Evolutionary conservation across 345 rosid genomes (phyloP), one percentile per base, ranked within the genome.

Genomic region (Rhodamnia rubescens): DNA sequence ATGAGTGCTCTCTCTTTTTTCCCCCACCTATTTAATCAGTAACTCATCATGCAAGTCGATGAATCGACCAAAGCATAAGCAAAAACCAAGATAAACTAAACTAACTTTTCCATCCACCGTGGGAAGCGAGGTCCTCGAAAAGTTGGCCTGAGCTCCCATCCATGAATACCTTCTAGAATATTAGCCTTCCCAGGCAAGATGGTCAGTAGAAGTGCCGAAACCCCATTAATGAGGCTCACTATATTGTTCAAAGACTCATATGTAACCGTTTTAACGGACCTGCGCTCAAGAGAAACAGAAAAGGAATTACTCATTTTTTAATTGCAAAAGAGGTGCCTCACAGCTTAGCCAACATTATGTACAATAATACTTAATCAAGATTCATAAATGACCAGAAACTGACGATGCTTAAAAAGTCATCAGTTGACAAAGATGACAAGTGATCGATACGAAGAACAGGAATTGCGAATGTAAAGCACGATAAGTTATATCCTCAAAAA

Each of bases 81-180:
- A 74, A 50, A 26, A 75, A 8, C 16, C 8, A 54, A 42, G 56
- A 52, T 22, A 74, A 40, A 8, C 92, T 88, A 91, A 97, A 13
- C 93, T 88, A 91, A 97, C 99, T 94, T 92, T 69, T 94, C 98
- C 99, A 97, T 97, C 98, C 98, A 97, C 1, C 96, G 93, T 1
- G 98, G 98, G 53, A 96, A 90, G 54, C 96, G 92, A 56, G 98
- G 99, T 84, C 98, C 99, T 29, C 94, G 96, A 50, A 97, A 89
- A 2, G 94, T 91, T 7, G 99, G 99, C 88, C 98, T 90, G 82
- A 97, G 99, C 92, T 95, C 99, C 99, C 99, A 96, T 29, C 99
- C 99, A 87, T 95, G 96, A 61, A 96, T 87, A 81, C 99, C 98
- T 93, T 97, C 98, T 58, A 97, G 96, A 83, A 95, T 91, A 84